Percentiles rank a stretch among this genome's conserved stretches.
These are phyloP conservation scores for Camillea tinctor DNA, from an alignment of 2,329 filamentous ascomycete species.

Conservation along the genomic window DNA sequence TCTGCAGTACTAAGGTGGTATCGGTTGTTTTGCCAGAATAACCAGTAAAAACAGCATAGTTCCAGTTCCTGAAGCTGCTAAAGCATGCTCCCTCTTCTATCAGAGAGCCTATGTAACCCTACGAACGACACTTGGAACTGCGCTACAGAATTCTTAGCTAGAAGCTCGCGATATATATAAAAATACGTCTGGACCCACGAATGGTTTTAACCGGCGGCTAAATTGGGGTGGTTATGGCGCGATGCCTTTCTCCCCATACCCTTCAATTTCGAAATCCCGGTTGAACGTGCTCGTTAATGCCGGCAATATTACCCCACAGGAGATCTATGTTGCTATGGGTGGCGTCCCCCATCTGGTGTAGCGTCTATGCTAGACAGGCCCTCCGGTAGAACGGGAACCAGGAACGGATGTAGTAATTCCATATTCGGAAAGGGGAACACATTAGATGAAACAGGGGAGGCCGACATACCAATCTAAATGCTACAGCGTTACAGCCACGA, in stretches of 20 bases:
- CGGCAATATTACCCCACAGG: not conserved
- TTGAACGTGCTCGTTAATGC: not conserved
- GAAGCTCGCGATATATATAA: not conserved
- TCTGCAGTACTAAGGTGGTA: not conserved
- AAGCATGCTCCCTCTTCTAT: not conserved
- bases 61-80: not conserved
- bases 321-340: not conserved
- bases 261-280: not conserved
- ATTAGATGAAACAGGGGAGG: not conserved
- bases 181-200: not conserved
- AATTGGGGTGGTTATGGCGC: not conserved
- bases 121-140: not conserved
- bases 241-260: not conserved
- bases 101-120: not conserved
- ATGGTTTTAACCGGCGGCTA: not conserved
- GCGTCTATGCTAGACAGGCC: not conserved
- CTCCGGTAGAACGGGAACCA: constrained; percentile 11
- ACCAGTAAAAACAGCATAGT: not conserved
- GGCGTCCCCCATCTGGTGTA: not conserved
- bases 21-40: not conserved
- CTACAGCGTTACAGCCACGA: not conserved
- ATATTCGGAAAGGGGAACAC: constrained; percentile 7
- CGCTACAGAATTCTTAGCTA: not conserved
- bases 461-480: not conserved
- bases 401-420: constrained; percentile 18